A percentile compares a stretch with the other conserved stretches of the same genome.
phyloP scores from a whole-genome alignment of 2,329 filamentous ascomycete species.

The Penicillium concentricum region DNA sequence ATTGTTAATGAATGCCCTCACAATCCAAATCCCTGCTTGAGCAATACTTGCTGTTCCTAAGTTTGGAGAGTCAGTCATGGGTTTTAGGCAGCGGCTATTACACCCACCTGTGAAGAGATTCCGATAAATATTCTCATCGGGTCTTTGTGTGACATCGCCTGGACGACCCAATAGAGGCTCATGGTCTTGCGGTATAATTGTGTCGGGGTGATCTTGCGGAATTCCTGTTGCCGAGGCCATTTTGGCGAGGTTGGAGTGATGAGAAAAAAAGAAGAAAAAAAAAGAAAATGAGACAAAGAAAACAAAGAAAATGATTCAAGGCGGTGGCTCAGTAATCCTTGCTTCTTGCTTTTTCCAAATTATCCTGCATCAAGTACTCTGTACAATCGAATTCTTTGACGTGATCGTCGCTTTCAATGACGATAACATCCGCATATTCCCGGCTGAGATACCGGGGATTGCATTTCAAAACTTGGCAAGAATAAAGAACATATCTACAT shows the following conservation, averaged over 20 bases:
- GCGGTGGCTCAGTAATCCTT: background rate
- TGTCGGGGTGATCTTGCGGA: conserved; percentile 52
- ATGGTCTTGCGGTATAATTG: conserved; percentile 52
- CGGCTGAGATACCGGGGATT: background rate
- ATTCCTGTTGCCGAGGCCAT: conserved; percentile 72
- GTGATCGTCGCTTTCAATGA: conserved; percentile 7
- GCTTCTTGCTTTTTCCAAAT: background rate
- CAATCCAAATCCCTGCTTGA: conserved; percentile 73
- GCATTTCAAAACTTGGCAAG: background rate
- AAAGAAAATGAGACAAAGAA: no score
- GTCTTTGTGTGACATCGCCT: conserved; percentile 71
- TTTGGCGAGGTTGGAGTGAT: background rate
- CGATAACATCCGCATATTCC: background rate
- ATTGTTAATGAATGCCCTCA: conserved; percentile 33
- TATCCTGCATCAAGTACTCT: background rate
- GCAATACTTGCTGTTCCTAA: conserved; percentile 77
- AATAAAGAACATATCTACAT: no score
- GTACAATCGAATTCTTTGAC: background rate
- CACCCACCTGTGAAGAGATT: conserved; percentile 73
- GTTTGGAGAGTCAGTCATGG: background rate
- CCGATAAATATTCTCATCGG: conserved; percentile 61
- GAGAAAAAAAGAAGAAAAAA: background rate
- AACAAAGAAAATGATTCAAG: background rate
- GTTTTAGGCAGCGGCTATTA: background rate
- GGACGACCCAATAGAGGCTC: conserved; percentile 69